Evolutionary conservation across 1,284 basidiomycete species (phyloP), one percentile per base, ranked within the genome.

Genomic region (Cryptococcus sp.): DNA sequence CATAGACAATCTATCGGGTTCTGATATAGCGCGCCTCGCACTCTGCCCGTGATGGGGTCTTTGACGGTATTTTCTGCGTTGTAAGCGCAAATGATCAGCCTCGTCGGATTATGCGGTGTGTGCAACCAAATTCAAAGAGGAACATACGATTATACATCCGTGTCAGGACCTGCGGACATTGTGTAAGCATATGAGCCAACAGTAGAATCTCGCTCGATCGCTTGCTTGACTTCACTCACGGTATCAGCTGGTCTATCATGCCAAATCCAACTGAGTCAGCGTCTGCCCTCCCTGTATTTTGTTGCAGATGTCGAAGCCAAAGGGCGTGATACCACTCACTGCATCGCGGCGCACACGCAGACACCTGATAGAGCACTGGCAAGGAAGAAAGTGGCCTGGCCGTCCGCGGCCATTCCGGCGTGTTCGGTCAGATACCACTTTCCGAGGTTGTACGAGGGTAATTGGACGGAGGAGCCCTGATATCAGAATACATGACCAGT

Each of bases 1-100:
- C 90, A 96, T 51, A 99, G 82, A 78, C 94, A 97, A 72, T 97
- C 93, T 68, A 97, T 87, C 1, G 94, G 94, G 74, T 90, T 94
- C 75, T 84, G 88, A 80, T 96, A 97, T 13, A 96, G 81, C 3
- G 86, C 81, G 5, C 93, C 93, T 58, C 87, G 83, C 44, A 86
- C 79, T 69, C 83, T 86, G 39, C 93, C 93, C 59, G 90, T 84
- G 16, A 73, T 64, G 3, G 89, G 86, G 53, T 87, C 83, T 44
- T 80, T 82, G 63, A 83, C 81, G 2, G 90, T 93, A 23, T 90
- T 90, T 82, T 95, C 74, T 77, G 61, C 5, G 31, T 10, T 5
- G 31, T 8, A 10, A n/a, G 38, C 50, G 19, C 17, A 60, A 40
- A n/a, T 48, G 42, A 47, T 53, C 25, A 35, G 56, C n/a, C 40